These are phyloP conservation scores for Jaltomata sinuosa DNA, from an alignment of 257 asterid genomes.

Conservation along the genomic window DNA sequence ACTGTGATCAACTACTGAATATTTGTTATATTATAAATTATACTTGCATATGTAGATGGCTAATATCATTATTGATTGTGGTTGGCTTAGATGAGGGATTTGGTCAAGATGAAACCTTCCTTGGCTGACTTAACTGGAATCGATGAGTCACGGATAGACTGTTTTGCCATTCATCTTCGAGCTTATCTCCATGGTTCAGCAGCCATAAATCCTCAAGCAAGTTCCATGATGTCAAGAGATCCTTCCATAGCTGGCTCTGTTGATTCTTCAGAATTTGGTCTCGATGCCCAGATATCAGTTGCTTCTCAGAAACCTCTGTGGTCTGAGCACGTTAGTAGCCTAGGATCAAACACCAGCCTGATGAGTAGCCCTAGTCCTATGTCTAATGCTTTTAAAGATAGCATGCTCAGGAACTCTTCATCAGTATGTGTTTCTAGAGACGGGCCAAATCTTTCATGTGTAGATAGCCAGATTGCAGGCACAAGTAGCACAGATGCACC, in stretches of 20 bases:
- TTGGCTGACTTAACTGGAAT: constrained; percentile 85
- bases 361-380: constrained; percentile 56
- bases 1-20: neutral
- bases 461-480: constrained; percentile 25
- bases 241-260: constrained; percentile 22
- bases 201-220: constrained; percentile 22
- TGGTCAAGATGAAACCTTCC: constrained; percentile 60
- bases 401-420: constrained; percentile 38
- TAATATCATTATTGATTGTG: neutral
- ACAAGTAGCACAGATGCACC: constrained; percentile 20
- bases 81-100: constrained; percentile 65
- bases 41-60: neutral
- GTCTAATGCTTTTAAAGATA: constrained; percentile 56
- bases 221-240: constrained; percentile 15
- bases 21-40: neutral
- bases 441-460: constrained; percentile 21
- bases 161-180: constrained; percentile 67
- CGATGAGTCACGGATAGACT: constrained; percentile 61
- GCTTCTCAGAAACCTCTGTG: constrained; percentile 33
- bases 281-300: constrained; percentile 29
- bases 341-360: constrained; percentile 40
- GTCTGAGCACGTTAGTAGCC: constrained; percentile 30
- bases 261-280: constrained; percentile 26
- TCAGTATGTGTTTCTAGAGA: constrained; percentile 43
- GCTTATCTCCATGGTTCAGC: constrained; percentile 67